Base-by-base conservation (phyloP, 129 eudicot genomes). In the Solidago caesia region DNA sequence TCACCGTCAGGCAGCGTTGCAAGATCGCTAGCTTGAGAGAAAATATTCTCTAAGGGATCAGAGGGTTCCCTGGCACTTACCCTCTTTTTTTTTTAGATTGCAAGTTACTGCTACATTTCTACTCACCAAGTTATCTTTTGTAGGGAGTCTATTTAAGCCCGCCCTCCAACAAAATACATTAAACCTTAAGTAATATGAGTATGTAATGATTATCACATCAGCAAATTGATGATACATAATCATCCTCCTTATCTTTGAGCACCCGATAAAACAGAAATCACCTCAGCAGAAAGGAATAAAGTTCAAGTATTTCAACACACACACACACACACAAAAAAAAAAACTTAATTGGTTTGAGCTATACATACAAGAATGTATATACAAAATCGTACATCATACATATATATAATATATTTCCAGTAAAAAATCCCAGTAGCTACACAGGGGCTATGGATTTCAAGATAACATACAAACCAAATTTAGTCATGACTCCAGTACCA, bases 301-400 rank as follows among this genome's bases (percentile, higher is more conserved):
- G 66, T 26, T 33, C 21, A 10, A 60, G 66, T 2, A 61, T 29
- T 61, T 52, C 21, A 61, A 61, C 66, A 60, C 21, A 21, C 21
- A 21, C 21, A 21, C 21, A 21, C 21, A 21, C 21, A 21, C 21
- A 21, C 21, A 21, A n/a, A n/a, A n/a, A n/a, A n/a, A 44, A 61
- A 45, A 27, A 26, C 10, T 21, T 21, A 21, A 21, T 3, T 10
- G 47, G 26, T 73, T 63, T 51, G 13, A 8, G 63, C 71, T 74
- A 62, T 74, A 63, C 78, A 48, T 21, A 21, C 21, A 21, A 21
- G 21, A 21, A 21, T 21, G 63, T 74, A 74, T 74, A 74, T 74
- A 63, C 78, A 74, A 8, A 52, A n/a, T 47, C 8, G 42, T 62
- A 14, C 63, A 39, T 47, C 48, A 48, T 64, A 47, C 63, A 11